Conservation (phyloP, 164 flowering plant species). For the Vitis rotundifolia region DNA sequence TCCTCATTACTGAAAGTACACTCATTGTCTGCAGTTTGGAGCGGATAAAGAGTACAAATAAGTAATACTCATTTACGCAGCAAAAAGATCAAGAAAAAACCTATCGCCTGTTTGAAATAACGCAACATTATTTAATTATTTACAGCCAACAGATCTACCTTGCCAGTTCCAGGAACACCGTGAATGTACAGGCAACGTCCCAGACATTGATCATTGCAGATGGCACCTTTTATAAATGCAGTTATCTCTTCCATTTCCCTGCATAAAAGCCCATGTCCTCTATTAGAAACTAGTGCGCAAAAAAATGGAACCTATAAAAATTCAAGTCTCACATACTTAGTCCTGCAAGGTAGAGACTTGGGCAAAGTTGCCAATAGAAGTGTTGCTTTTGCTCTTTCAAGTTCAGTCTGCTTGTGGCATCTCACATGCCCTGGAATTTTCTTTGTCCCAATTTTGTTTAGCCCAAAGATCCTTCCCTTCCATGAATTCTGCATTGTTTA, state of each 20-base stretch:
- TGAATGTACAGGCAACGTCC: constrained; percentile 97
- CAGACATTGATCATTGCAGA: constrained; percentile 78
- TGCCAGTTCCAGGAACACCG: constrained; percentile 99
- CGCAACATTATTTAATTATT: neutral
- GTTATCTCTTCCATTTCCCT: constrained; percentile 97
- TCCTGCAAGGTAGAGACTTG: constrained; percentile 83
- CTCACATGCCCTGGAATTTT: constrained; percentile 85
- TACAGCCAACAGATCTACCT: constrained; percentile 44
- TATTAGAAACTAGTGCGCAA: neutral
- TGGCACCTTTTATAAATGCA: constrained; percentile 75
- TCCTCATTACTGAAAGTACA: constrained; percentile 87
- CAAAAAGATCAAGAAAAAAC: neutral
- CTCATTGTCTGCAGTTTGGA: constrained; percentile 85
- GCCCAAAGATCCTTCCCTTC: constrained; percentile 79
- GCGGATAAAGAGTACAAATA: constrained; percentile 8
- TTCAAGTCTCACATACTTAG: constrained; percentile 53
- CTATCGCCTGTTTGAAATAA: neutral
- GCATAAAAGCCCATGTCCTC: constrained; percentile 10
- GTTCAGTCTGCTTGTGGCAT: constrained; percentile 79
- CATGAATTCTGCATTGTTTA: constrained; percentile 56
- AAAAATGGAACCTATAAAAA: neutral
- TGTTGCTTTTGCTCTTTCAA: constrained; percentile 82
- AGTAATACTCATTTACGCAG: constrained; percentile 5
- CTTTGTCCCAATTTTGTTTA: constrained; percentile 82
- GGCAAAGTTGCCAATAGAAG: constrained; percentile 83